Conservation (phyloP, 1,284 basidiomycete species). For the Omphalotus olearius region DNA sequence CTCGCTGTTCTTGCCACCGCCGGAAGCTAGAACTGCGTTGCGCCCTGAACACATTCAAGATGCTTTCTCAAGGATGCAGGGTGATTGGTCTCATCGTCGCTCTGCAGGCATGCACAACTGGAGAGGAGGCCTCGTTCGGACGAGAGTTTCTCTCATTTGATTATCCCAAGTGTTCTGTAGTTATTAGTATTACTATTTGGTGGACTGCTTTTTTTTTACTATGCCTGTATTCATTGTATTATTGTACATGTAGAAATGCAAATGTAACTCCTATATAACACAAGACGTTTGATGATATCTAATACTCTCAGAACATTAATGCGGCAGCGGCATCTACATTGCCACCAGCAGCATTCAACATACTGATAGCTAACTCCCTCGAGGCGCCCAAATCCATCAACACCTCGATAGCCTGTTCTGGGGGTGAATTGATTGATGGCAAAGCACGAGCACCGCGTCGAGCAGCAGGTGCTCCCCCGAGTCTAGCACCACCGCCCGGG, state of each 20-base stretch:
- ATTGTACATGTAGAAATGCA: no score
- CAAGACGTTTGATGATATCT: no score
- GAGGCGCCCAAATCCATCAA: slow-evolving; percentile 76
- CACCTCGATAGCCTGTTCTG: slow-evolving; percentile 50
- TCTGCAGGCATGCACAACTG: slow-evolving; percentile 85
- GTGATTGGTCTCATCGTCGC: slow-evolving; percentile 74
- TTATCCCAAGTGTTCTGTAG: not conserved
- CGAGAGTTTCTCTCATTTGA: slow-evolving; percentile 77
- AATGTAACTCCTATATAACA: no score
- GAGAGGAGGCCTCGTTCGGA: slow-evolving; percentile 78
- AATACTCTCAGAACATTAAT: slow-evolving; percentile 60
- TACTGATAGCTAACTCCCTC: slow-evolving; percentile 70
- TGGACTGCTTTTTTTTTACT: no score
- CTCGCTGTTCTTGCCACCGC: slow-evolving; percentile 75
- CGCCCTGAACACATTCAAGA: slow-evolving; percentile 84
- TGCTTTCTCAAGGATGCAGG: slow-evolving; percentile 85
- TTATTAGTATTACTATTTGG: no score
- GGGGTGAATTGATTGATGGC: slow-evolving; percentile 25
- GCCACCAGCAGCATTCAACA: slow-evolving; percentile 78
- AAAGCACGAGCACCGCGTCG: slow-evolving; percentile 13
- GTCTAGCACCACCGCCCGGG: slow-evolving; percentile 58
- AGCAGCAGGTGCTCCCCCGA: slow-evolving; percentile 36
- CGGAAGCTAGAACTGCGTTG: slow-evolving; percentile 74
- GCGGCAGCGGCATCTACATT: slow-evolving; percentile 89
- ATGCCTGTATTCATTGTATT: no score